Evolutionary conservation across 2,329 filamentous ascomycete genomes (phyloP).

Genomic region (Pestalotiopsis sp.): DNA sequence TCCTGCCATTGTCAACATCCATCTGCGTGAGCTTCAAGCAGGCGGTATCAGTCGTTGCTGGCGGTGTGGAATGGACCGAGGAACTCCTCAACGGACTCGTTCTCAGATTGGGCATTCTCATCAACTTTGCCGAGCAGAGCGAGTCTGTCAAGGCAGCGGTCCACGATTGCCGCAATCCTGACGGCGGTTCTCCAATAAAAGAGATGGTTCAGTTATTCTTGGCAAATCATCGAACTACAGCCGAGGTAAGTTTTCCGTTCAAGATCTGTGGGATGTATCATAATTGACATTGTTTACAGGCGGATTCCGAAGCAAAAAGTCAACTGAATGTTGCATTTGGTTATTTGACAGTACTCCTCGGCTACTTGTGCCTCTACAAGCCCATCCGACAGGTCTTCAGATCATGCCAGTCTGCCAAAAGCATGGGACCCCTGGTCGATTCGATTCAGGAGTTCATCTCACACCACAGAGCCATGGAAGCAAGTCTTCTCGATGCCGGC

Average conservation of each 20-base stretch:
- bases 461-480: conserved; percentile 52
- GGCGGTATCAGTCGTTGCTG: conserved; percentile 49
- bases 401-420: conserved; percentile 42
- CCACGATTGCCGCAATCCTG: conserved; percentile 38
- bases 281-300: conserved; percentile 42
- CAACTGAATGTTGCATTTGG: conserved; percentile 82
- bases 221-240: conserved; percentile 64
- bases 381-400: conserved; percentile 46
- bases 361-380: conserved; percentile 70
- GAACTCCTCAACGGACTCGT: conserved; percentile 70
- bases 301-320: conserved; percentile 72
- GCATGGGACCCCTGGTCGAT: conserved; percentile 46
- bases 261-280: neutral
- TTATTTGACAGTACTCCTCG: conserved; percentile 82
- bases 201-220: conserved; percentile 66
- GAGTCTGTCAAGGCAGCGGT: conserved; percentile 55
- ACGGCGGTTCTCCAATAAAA: conserved; percentile 50
- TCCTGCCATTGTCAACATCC: conserved; percentile 47
- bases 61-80: conserved; percentile 49
- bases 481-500: conserved; percentile 30
- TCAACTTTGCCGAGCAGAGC: conserved; percentile 85
- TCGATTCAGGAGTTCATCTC: conserved; percentile 58
- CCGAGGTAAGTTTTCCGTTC: conserved; percentile 60
- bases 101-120: conserved; percentile 78
- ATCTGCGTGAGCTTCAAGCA: conserved; percentile 54